A percentile compares a stretch with the other conserved stretches of the same genome.
Conservation (phyloP, 768 basidiomycete genomes). For the Lactarius evosmus region DNA sequence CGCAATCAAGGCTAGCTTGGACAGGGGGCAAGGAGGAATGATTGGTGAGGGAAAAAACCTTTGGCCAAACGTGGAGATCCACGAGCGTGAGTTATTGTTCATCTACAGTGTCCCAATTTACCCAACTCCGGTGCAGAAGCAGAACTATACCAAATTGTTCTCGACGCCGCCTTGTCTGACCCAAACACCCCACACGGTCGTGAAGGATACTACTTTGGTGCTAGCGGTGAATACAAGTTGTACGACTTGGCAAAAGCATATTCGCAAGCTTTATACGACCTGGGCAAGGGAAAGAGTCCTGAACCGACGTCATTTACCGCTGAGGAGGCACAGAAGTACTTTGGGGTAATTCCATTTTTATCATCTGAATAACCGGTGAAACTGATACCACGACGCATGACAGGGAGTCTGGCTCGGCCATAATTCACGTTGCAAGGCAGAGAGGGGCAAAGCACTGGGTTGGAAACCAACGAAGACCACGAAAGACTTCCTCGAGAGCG, state of each 20-base stretch:
- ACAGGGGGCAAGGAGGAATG: conserved; percentile 49
- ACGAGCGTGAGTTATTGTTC: conserved; percentile 42
- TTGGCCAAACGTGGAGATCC: conserved; percentile 57
- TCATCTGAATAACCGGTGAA: background rate
- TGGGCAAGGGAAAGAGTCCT: conserved; percentile 34
- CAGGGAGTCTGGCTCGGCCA: conserved; percentile 27
- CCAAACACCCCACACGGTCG: conserved; percentile 33
- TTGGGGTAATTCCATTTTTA: conserved; percentile 25
- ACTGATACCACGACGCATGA: background rate
- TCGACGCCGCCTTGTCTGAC: conserved; percentile 37
- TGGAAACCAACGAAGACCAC: conserved; percentile 52
- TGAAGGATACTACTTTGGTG: conserved; percentile 39
- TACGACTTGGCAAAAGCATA: conserved; percentile 38
- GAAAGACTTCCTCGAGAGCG: conserved; percentile 48
- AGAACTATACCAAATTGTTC: conserved; percentile 43
- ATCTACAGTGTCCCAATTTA: background rate
- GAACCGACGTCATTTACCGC: conserved; percentile 46
- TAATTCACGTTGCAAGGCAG: conserved; percentile 46
- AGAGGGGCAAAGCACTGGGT: conserved; percentile 44
- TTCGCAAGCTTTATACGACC: conserved; percentile 36
- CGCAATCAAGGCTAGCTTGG: conserved; percentile 44
- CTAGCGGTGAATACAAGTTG: conserved; percentile 36
- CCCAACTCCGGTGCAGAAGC: conserved; percentile 36
- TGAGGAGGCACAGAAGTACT: conserved; percentile 43
- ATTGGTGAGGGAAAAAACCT: conserved; percentile 56